Evolutionary conservation across 2,329 filamentous ascomycete species (phyloP).

Genomic region (Colletotrichum incanum): DNA sequence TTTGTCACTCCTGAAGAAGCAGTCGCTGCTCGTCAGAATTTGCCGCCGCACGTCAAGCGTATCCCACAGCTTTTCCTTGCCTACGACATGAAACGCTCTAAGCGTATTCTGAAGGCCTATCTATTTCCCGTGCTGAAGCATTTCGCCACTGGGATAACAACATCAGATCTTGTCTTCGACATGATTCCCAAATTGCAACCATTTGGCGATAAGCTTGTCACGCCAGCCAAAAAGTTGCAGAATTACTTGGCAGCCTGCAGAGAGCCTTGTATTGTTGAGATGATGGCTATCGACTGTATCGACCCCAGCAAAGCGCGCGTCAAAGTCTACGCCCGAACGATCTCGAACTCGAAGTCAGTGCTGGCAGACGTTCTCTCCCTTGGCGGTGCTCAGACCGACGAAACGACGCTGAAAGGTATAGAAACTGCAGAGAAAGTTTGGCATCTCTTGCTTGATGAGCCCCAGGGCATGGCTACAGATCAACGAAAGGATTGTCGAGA

Average conservation of each 20-base stretch:
- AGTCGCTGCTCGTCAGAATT: neutral
- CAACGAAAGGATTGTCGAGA: slow-evolving; percentile 41
- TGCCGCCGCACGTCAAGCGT: slow-evolving; percentile 26
- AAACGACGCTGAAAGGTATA: slow-evolving; percentile 44
- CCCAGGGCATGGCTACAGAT: slow-evolving; percentile 33
- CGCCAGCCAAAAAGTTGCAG: slow-evolving; percentile 42
- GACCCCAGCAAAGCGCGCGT: slow-evolving; percentile 46
- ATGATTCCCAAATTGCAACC: slow-evolving; percentile 45
- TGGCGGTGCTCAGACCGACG: slow-evolving; percentile 45
- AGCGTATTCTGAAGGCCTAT: slow-evolving; percentile 46
- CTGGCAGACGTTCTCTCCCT: slow-evolving; percentile 46
- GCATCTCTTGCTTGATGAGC: slow-evolving; percentile 47
- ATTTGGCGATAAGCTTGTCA: slow-evolving; percentile 31
- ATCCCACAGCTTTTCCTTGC: slow-evolving; percentile 46
- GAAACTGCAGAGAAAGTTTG: slow-evolving; percentile 45
- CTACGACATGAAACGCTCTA: slow-evolving; percentile 45
- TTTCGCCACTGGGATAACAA: slow-evolving; percentile 43
- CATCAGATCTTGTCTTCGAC: slow-evolving; percentile 44
- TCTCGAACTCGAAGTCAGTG: slow-evolving; percentile 42
- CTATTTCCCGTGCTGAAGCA: slow-evolving; percentile 47
- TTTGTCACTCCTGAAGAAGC: slow-evolving; percentile 33
- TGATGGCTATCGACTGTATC: slow-evolving; percentile 48
- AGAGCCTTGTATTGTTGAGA: slow-evolving; percentile 44
- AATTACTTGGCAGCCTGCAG: slow-evolving; percentile 39
- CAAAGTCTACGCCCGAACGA: slow-evolving; percentile 47